phyloP scores from a whole-genome alignment of 2,329 filamentous ascomycete species.

The Colletotrichum sp. region DNA sequence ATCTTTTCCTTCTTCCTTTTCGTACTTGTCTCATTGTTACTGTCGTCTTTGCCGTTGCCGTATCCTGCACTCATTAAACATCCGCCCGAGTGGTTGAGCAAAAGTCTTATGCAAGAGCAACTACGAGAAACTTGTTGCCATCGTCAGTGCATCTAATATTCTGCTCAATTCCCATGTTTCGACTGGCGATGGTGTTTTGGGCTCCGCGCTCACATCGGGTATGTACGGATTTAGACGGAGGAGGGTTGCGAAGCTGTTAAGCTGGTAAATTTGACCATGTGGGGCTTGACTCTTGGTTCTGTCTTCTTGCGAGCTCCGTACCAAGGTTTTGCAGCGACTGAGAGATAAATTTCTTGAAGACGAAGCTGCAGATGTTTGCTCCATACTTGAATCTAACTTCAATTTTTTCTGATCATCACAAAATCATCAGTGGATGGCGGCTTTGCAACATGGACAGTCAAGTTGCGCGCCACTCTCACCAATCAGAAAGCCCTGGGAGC shows the following conservation, averaged over 20 bases:
- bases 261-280: neutral
- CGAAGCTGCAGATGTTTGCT: too few species aligned
- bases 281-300: neutral
- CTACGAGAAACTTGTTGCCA: rapidly evolving
- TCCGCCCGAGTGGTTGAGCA: too few species aligned
- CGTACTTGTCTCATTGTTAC: too few species aligned
- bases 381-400: too few species aligned
- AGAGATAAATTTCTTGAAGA: neutral
- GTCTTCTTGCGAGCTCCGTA: too few species aligned
- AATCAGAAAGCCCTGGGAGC: neutral
- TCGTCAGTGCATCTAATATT: rapidly evolving
- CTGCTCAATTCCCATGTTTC: neutral
- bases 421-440: too few species aligned
- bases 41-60: too few species aligned
- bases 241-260: rapidly evolving
- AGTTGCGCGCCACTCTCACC: neutral
- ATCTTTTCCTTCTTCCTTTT: too few species aligned
- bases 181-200: neutral
- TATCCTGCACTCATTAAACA: too few species aligned
- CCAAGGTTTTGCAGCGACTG: too few species aligned
- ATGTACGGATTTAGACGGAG: neutral
- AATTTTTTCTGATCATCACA: too few species aligned
- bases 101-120: neutral
- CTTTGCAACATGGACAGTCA: neutral
- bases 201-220: neutral